Evolutionary conservation across 139 green algal genomes (phyloP).

Genomic region (Axilococcus clingmanii): DNA sequence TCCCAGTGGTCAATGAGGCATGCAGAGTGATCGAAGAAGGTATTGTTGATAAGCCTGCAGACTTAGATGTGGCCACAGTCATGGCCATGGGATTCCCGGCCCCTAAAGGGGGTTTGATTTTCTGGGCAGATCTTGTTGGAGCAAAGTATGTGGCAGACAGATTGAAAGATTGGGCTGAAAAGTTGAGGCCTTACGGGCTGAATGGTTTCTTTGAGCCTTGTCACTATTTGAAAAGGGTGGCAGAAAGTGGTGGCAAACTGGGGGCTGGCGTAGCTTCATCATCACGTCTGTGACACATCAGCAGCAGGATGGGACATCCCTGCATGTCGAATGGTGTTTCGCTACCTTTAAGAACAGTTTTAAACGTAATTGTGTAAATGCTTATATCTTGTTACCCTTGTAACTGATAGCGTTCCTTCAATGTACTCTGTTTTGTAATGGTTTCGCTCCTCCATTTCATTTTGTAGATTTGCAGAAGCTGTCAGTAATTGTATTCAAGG

Average conservation of each 20-base stretch:
- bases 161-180: conserved; percentile 21
- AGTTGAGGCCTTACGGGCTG: conserved; percentile 22
- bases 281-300: too few species aligned
- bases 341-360: too few species aligned
- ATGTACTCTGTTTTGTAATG: too few species aligned
- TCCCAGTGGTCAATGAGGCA: conserved; percentile 90
- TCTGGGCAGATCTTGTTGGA: conserved; percentile 80
- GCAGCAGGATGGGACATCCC: too few species aligned
- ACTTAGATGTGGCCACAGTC: conserved; percentile 94
- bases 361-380: too few species aligned
- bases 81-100: conserved; percentile 96
- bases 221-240: conserved; percentile 57
- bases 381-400: too few species aligned
- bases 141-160: conserved; percentile 31
- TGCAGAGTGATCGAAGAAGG: conserved; percentile 63
- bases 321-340: too few species aligned
- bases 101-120: conserved; percentile 73
- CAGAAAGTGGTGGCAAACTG: conserved; percentile 40
- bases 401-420: too few species aligned
- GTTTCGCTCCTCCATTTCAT: too few species aligned
- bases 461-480: too few species aligned
- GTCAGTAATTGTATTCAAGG: too few species aligned
- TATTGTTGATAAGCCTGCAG: conserved; percentile 91
- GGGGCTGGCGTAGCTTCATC: conserved; percentile 21
- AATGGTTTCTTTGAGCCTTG: conserved; percentile 83